Conservation (phyloP, 345 rosid species). For the Murraya paniculata region DNA sequence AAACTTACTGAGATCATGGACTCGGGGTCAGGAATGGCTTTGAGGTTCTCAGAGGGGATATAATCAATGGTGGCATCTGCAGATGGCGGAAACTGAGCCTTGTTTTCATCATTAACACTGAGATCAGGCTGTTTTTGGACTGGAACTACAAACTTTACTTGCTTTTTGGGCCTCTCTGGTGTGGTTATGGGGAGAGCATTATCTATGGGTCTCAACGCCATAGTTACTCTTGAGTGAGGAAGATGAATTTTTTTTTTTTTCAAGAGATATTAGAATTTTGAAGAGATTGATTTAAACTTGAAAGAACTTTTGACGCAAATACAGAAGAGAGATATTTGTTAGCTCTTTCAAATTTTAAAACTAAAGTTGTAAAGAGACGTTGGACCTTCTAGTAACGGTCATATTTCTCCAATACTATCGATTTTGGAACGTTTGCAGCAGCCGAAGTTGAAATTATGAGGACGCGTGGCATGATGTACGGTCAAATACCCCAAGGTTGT, state of each 20-base stretch:
- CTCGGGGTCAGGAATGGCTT: conserved; percentile 51
- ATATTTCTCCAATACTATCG: not conserved
- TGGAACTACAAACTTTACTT: conserved; percentile 36
- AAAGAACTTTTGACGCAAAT: not conserved
- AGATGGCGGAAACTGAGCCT: conserved; percentile 33
- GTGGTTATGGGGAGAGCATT: conserved; percentile 60
- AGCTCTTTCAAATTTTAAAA: conserved; percentile 12
- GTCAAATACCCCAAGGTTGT: too few relatives aligned
- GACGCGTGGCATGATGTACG: not conserved
- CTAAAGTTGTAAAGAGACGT: not conserved
- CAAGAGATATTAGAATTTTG: not conserved
- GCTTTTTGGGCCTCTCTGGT: conserved; percentile 71
- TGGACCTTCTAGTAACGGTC: conserved; percentile 13
- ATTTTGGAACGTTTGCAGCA: not conserved
- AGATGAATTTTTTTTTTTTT: too few relatives aligned
- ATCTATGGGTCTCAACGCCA: conserved; percentile 87
- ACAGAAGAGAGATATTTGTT: not conserved
- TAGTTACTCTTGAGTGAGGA: conserved; percentile 6
- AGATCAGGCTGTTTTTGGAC: conserved; percentile 33
- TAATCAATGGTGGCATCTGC: conserved; percentile 58
- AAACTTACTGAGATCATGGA: conserved; percentile 42
- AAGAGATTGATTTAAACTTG: conserved; percentile 8
- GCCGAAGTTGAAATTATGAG: not conserved
- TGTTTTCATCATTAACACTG: conserved; percentile 57
- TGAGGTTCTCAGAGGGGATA: conserved; percentile 57